These are phyloP conservation scores for Saksenaea vasiformis DNA, from an alignment of 371 early-diverging fungal species.

Conservation along the genomic window DNA sequence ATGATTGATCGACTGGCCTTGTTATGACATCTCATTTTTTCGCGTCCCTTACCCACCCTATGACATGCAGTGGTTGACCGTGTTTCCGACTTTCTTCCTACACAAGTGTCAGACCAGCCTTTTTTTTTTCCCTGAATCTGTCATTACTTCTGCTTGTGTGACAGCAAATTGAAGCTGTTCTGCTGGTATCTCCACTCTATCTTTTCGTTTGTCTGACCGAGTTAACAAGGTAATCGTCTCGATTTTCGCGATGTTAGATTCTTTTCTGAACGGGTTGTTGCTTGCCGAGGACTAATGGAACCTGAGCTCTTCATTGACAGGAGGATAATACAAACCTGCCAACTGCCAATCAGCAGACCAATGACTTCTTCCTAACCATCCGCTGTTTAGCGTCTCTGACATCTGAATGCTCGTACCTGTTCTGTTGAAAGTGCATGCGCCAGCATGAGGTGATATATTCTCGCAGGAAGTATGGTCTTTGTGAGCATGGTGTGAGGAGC, in stretches of 20 bases:
- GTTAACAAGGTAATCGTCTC: conserved; percentile 59
- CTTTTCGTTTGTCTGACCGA: conserved; percentile 76
- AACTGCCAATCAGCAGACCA: conserved; percentile 72
- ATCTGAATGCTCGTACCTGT: conserved; percentile 35
- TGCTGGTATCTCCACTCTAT: conserved; percentile 71
- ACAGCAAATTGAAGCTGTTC: conserved; percentile 70
- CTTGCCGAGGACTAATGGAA: conserved; percentile 23
- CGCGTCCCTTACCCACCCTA: conserved; percentile 67
- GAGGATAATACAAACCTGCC: conserved; percentile 44
- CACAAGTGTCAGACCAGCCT: background rate
- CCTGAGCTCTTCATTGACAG: background rate
- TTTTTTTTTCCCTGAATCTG: background rate
- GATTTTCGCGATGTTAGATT: conserved; percentile 47
- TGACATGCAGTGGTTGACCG: conserved; percentile 54
- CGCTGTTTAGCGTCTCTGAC: background rate
- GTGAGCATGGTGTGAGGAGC: conserved; percentile 20
- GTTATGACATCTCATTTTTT: background rate
- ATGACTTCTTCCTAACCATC: conserved; percentile 66
- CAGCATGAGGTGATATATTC: conserved; percentile 51
- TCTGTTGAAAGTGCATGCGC: conserved; percentile 62
- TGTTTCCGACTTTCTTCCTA: conserved; percentile 47
- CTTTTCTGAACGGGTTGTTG: conserved; percentile 31
- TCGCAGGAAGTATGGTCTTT: conserved; percentile 46
- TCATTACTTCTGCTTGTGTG: conserved; percentile 59
- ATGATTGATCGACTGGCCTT: background rate